phyloP scores from a whole-genome alignment of 495 filamentous ascomycete genomes.

The Podospora pseudocomata region DNA sequence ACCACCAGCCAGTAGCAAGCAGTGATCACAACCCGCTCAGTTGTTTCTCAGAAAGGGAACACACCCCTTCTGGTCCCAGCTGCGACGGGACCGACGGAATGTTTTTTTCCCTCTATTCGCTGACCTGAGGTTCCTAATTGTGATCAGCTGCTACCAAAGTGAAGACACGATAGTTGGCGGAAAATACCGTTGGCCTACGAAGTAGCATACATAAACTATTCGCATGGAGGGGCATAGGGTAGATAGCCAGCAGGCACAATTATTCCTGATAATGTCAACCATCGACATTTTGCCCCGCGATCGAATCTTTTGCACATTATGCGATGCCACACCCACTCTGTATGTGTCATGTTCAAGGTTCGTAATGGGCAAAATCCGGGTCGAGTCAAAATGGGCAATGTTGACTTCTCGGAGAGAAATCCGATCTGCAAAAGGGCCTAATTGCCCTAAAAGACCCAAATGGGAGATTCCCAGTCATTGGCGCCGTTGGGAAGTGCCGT shows the following conservation, averaged over 20 bases:
- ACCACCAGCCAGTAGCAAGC: neutral
- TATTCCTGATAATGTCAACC: neutral
- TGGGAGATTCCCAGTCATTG: neutral
- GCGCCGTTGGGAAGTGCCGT: conserved; percentile 15
- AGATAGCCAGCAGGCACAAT: neutral
- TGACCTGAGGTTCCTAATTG: neutral
- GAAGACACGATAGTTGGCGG: neutral
- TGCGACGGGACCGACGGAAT: neutral
- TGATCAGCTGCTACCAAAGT: neutral
- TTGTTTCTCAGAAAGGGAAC: too few species aligned
- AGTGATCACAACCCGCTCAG: neutral
- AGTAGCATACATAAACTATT: too few species aligned
- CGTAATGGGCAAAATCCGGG: neutral
- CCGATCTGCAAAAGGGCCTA: neutral
- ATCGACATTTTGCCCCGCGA: conserved; percentile 15
- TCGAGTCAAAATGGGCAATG: neutral
- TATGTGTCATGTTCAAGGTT: neutral
- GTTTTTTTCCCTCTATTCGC: neutral
- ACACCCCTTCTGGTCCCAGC: neutral
- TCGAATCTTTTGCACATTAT: conserved; percentile 6
- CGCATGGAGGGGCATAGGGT: neutral
- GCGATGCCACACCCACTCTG: conserved; percentile 5
- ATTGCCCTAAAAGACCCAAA: neutral
- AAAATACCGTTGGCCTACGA: neutral
- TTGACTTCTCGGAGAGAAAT: neutral